Percentiles rank a stretch among this genome's conserved stretches.
Conservation (phyloP, 2,329 filamentous ascomycete genomes). For the Venturia asperata region DNA sequence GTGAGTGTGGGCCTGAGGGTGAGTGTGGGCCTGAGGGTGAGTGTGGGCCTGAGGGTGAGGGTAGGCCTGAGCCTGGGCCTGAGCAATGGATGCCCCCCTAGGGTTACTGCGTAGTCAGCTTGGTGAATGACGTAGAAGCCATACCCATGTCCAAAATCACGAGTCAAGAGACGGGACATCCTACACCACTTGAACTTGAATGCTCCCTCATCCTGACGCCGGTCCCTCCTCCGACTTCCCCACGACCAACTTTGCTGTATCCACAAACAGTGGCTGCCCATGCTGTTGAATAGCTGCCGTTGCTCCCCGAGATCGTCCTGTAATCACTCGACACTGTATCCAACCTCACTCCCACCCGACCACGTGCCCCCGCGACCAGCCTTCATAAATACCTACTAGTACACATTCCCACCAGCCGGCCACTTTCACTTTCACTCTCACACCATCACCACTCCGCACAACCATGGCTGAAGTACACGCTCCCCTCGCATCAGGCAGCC, state of each 20-base stretch:
- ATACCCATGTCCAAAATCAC: background rate
- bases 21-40: too few species aligned
- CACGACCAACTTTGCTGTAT: constrained; percentile 5
- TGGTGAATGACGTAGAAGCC: background rate
- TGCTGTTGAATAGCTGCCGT: background rate
- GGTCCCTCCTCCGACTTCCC: background rate
- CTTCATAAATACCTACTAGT: background rate
- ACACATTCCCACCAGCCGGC: background rate
- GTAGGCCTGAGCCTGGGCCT: too few species aligned
- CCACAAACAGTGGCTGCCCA: constrained; percentile 1
- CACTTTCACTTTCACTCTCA: background rate
- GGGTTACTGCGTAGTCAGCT: background rate
- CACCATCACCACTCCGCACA: background rate
- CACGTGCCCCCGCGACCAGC: background rate
- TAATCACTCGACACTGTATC: background rate
- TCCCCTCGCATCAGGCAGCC: constrained; percentile 15
- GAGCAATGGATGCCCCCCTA: background rate
- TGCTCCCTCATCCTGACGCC: background rate
- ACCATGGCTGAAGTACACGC: constrained; percentile 16
- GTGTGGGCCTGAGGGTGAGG: too few species aligned
- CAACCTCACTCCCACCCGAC: background rate
- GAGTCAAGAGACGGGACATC: background rate
- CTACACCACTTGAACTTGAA: background rate
- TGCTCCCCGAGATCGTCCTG: background rate
- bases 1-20: too few species aligned